These are phyloP conservation scores for Aspergillaceae sp. DNA, from an alignment of 2,329 filamentous ascomycete genomes.

Conservation along the genomic window DNA sequence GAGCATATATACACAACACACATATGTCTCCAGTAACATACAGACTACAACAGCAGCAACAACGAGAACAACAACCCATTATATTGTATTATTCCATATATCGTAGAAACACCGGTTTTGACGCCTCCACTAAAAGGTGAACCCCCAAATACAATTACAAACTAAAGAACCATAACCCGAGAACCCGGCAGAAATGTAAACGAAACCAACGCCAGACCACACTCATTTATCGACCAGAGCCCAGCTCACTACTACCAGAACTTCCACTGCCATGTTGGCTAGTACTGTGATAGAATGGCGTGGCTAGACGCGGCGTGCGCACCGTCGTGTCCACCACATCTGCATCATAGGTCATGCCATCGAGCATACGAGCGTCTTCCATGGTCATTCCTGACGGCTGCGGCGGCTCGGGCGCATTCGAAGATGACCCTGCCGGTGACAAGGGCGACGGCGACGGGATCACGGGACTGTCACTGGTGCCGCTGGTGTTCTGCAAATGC, in stretches of 20 bases:
- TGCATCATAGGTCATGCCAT: conserved; percentile 56
- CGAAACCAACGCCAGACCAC: no score
- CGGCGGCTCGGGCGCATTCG: conserved; percentile 31
- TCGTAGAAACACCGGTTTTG: no score
- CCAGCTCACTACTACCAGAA: no score
- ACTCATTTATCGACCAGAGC: no score
- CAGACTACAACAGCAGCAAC: background rate
- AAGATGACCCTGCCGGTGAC: conserved; percentile 26
- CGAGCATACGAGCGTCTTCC: conserved; percentile 55
- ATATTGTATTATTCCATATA: background rate
- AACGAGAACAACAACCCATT: background rate
- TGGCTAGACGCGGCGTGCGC: conserved; percentile 47
- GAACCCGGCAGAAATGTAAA: background rate
- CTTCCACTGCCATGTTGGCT: background rate
- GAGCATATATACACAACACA: no score
- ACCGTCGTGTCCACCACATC: conserved; percentile 59
- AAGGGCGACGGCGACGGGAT: conserved; percentile 27
- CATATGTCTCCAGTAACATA: no score
- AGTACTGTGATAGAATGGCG: conserved; percentile 12
- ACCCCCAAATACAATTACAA: background rate
- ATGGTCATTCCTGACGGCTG: background rate
- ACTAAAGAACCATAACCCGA: background rate
- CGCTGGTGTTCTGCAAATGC: conserved; percentile 24
- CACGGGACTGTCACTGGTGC: conserved; percentile 27
- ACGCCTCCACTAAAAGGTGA: no score